Conservation (phyloP, 2,329 filamentous ascomycete genomes). For the Cryphonectria nitschkei region DNA sequence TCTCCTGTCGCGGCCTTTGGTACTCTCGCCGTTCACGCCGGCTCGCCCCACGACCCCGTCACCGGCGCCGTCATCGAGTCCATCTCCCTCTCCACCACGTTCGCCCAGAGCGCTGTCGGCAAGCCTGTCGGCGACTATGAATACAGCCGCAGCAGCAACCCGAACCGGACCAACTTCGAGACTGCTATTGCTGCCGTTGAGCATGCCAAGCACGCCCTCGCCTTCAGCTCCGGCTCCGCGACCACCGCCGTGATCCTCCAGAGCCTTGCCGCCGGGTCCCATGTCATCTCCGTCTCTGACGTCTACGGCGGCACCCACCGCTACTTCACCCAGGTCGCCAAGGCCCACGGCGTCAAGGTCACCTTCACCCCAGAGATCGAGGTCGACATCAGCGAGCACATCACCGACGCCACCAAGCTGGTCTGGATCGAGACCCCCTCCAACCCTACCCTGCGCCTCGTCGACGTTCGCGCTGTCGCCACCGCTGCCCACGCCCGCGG, state of each 20-base stretch:
- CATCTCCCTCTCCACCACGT: conserved; percentile 95
- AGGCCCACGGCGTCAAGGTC: conserved; percentile 90
- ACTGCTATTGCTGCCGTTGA: conserved; percentile 88
- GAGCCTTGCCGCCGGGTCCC: conserved; percentile 85
- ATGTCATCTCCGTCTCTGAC: conserved; percentile 95
- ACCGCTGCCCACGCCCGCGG: conserved; percentile 83
- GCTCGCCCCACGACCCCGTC: conserved; percentile 83
- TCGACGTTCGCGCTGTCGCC: conserved; percentile 88
- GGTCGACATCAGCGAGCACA: conserved; percentile 81
- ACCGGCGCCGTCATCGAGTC: conserved; percentile 96
- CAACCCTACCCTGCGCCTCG: conserved; percentile 90
- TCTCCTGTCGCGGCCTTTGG: conserved; percentile 83
- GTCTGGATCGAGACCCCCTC: conserved; percentile 97
- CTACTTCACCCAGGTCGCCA: conserved; percentile 97
- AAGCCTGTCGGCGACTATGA: conserved; percentile 88
- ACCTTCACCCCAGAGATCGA: conserved; percentile 95
- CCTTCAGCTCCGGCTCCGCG: conserved; percentile 92
- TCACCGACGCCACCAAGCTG: conserved; percentile 85
- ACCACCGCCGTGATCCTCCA: conserved; percentile 93
- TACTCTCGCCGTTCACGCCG: conserved; percentile 93
- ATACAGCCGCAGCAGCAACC: conserved; percentile 92
- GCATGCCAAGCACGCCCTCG: conserved; percentile 88
- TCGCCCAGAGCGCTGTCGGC: conserved; percentile 87
- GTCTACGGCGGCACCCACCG: conserved; percentile 98
- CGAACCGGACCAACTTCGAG: conserved; percentile 95